phyloP scores from a whole-genome alignment of 768 basidiomycete species.

The Candolleomyces eurysporus region DNA sequence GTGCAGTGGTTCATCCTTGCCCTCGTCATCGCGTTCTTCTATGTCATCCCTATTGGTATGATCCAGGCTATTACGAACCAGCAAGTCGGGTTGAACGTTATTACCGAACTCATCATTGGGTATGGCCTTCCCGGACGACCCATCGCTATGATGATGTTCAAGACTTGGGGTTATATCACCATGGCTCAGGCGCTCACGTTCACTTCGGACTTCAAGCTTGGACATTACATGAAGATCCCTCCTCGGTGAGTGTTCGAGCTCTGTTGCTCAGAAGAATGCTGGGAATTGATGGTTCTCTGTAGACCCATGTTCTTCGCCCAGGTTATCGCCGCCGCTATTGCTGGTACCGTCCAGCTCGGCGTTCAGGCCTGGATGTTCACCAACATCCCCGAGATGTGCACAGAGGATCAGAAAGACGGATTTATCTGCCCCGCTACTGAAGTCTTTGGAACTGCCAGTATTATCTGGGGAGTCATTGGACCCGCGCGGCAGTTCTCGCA shows the following conservation, averaged over 20 bases:
- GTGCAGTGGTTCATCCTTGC: conserved; percentile 68
- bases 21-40: conserved; percentile 60
- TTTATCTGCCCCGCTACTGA: conserved; percentile 71
- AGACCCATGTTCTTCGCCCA: conserved; percentile 69
- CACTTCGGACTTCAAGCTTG: conserved; percentile 76
- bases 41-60: conserved; percentile 69
- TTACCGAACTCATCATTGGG: conserved; percentile 80
- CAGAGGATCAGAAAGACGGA: conserved; percentile 48
- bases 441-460: conserved; percentile 77
- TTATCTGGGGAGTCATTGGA: conserved; percentile 84
- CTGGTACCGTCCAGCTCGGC: conserved; percentile 70
- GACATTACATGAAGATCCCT: conserved; percentile 76
- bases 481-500: conserved; percentile 67
- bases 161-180: conserved; percentile 76
- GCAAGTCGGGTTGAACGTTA: conserved; percentile 70
- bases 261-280: not conserved
- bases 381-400: conserved; percentile 64
- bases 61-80: conserved; percentile 79
- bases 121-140: conserved; percentile 77
- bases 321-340: conserved; percentile 62
- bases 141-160: conserved; percentile 84
- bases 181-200: conserved; percentile 69
- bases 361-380: conserved; percentile 80
- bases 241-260: conserved; percentile 37
- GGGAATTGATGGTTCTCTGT: not conserved